phyloP scores from a whole-genome alignment of 2,329 filamentous ascomycete genomes.

The Alternaria atra region DNA sequence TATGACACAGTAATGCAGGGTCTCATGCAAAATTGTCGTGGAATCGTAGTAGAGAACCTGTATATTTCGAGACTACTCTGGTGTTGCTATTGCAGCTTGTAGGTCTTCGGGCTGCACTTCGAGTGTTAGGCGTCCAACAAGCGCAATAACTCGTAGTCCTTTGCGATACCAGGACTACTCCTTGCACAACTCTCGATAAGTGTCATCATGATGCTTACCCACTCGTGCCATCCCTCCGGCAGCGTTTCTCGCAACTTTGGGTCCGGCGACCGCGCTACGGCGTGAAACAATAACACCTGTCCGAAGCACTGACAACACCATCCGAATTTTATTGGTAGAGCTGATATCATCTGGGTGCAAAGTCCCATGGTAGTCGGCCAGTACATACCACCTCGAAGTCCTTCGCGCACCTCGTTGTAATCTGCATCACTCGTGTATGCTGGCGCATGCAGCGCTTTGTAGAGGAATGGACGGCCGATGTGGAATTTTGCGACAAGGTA shows the following conservation, averaged over 20 bases:
- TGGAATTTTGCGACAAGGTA: conserved; percentile 51
- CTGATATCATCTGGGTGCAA: conserved; percentile 48
- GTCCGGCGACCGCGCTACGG: conserved; percentile 42
- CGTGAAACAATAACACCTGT: conserved; percentile 47
- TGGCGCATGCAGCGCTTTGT: conserved; percentile 49
- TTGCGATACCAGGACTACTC: conserved; percentile 47
- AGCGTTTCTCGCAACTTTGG: conserved; percentile 41
- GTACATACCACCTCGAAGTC: conserved; percentile 46
- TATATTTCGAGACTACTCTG: background rate
- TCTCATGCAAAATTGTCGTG: background rate
- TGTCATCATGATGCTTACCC: conserved; percentile 49
- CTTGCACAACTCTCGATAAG: conserved; percentile 45
- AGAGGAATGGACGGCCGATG: conserved; percentile 50
- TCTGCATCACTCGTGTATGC: conserved; percentile 41
- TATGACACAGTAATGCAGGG: conserved; percentile 4
- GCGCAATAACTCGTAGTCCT: conserved; percentile 47
- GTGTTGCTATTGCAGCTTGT: background rate
- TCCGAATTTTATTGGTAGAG: conserved; percentile 49
- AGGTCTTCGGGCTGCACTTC: background rate
- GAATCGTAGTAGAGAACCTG: background rate
- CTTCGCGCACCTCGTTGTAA: conserved; percentile 41
- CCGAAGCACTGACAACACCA: conserved; percentile 52
- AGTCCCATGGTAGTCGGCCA: conserved; percentile 50
- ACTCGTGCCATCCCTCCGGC: conserved; percentile 47
- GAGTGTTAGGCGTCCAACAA: conserved; percentile 31